These are phyloP conservation scores for Acephala macrosclerotiorum DNA, from an alignment of 2,329 filamentous ascomycete species.

Conservation along the genomic window DNA sequence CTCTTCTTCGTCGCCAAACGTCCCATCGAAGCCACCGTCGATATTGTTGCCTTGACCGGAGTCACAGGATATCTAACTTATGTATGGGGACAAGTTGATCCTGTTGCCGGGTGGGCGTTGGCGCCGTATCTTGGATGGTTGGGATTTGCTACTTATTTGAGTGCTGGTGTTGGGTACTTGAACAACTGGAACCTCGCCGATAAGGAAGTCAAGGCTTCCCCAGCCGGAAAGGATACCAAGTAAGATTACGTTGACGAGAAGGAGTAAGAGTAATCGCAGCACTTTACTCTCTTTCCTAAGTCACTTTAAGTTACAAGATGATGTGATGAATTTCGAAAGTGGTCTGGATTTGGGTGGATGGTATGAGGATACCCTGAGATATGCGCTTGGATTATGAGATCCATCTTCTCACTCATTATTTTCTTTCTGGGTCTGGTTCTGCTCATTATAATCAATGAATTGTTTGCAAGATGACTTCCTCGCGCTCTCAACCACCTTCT, in stretches of 20 bases:
- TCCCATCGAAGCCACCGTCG: constrained; percentile 76
- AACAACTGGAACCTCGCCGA: constrained; percentile 69
- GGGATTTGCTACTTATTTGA: constrained; percentile 86
- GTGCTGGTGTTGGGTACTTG: constrained; percentile 70
- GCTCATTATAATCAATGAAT: neutral
- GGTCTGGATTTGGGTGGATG: constrained; percentile 3
- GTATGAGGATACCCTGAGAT: neutral
- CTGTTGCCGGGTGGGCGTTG: constrained; percentile 75
- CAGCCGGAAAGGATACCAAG: constrained; percentile 40
- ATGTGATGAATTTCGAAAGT: neutral
- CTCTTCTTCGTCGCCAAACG: constrained; percentile 84
- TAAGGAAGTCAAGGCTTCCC: constrained; percentile 40
- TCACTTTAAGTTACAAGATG: neutral
- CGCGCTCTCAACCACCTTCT: no score
- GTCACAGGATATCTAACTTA: constrained; percentile 77
- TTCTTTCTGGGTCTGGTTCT: neutral
- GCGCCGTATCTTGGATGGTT: constrained; percentile 88
- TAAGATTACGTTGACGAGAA: constrained; percentile 45
- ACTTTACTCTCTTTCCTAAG: neutral
- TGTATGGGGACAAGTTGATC: constrained; percentile 78
- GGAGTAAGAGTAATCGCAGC: constrained; percentile 10
- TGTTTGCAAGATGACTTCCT: no score
- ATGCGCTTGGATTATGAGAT: neutral
- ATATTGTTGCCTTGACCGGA: constrained; percentile 77
- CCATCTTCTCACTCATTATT: neutral